Conservation (phyloP, 768 basidiomycete species). For the Pulveroboletus sp. region DNA sequence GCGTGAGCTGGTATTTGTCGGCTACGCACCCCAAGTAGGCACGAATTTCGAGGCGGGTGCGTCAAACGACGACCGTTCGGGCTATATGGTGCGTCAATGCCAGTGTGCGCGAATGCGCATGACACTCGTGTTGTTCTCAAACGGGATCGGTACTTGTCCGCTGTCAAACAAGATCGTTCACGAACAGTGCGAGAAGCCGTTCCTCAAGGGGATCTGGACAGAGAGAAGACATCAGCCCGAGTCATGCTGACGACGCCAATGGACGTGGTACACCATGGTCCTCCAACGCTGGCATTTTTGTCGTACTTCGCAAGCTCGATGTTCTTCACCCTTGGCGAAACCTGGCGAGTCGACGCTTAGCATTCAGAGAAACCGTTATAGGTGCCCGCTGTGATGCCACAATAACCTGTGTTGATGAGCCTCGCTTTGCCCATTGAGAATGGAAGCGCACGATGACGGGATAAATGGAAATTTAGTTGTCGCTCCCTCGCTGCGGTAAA, state of each 20-base stretch:
- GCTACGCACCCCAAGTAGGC: conserved; percentile 50
- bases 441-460: conserved; percentile 7
- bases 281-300: conserved; percentile 54
- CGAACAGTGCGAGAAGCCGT: conserved; percentile 16
- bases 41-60: conserved; percentile 58
- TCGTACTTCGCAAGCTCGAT: conserved; percentile 57
- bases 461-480: not conserved
- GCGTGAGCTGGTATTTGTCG: conserved; percentile 51
- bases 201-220: conserved; percentile 47
- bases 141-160: too few species aligned
- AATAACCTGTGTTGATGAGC: conserved; percentile 55
- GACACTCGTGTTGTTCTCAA: too few species aligned
- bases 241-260: conserved; percentile 8
- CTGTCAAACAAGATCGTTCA: not conserved
- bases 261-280: conserved; percentile 59
- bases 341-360: conserved; percentile 24
- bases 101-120: not conserved
- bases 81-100: conserved; percentile 30
- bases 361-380: not conserved
- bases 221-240: not conserved
- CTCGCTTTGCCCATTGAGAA: conserved; percentile 52
- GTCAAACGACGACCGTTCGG: conserved; percentile 60
- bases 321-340: conserved; percentile 52
- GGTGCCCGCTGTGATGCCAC: conserved; percentile 57
- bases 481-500: too few species aligned